These are phyloP conservation scores for Zangia roseola DNA, from an alignment of 768 basidiomycete genomes.

Conservation along the genomic window DNA sequence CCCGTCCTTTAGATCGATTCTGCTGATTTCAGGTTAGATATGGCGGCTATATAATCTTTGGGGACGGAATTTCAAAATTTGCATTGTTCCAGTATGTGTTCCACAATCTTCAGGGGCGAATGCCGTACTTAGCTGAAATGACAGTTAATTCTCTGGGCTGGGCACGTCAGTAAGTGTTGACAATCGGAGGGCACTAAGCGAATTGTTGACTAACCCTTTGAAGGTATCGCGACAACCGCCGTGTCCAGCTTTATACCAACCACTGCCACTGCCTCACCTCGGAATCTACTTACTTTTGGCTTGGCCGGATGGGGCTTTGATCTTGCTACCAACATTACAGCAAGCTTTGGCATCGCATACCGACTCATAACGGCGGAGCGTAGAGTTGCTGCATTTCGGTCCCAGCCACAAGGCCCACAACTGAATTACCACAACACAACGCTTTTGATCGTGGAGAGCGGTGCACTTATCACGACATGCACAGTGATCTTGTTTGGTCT, in stretches of 20 bases:
- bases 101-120: background rate
- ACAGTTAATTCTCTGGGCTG: conserved; percentile 15
- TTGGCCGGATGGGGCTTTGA: conserved; percentile 22
- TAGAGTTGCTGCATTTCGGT: background rate
- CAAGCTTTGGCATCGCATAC: conserved; percentile 20
- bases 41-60: conserved; percentile 24
- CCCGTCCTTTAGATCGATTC: background rate
- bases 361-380: conserved; percentile 12
- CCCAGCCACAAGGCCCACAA: conserved; percentile 1
- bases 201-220: background rate
- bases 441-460: conserved; percentile 19
- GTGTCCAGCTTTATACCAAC: conserved; percentile 16
- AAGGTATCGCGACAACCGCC: conserved; percentile 17
- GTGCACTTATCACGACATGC: conserved; percentile 19
- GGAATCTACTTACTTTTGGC: conserved; percentile 4
- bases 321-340: conserved; percentile 12
- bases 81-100: conserved; percentile 13
- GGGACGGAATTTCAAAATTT: conserved; percentile 7
- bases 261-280: conserved; percentile 1
- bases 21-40: conserved; percentile 12
- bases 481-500: conserved; percentile 20
- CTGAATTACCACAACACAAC: conserved; percentile 12
- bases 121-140: background rate
- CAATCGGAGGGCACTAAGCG: background rate
- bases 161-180: conserved; percentile 17